Evolutionary conservation across 371 early-diverging fungal genomes (phyloP), one percentile per base, ranked within the genome.

Genomic region (Saksenaea vasiformis): DNA sequence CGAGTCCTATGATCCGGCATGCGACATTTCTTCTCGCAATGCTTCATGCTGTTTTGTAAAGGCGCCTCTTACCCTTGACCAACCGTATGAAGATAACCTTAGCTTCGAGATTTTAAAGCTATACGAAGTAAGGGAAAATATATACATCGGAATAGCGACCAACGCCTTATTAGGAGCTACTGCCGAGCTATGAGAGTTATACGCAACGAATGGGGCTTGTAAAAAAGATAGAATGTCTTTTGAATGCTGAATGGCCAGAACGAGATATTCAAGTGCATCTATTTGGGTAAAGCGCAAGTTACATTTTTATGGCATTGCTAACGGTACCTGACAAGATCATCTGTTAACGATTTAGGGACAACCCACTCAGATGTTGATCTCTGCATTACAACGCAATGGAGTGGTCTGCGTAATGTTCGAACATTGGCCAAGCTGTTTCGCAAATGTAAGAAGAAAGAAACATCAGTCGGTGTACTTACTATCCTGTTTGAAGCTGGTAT

Each of bases 351-450:
- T 62, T 56, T 86, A 31, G 83, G 84, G 3, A 84, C 81, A 4
- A 76, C 65, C 47, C 68, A 73, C 7, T 85, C 85, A n/a, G 88
- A 88, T 64, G 82, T 88, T 9, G 88, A 88, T 69, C 67, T 88
- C 4, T 86, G 88, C 62, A 76, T 88, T 59, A 79, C 83, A 47
- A 85, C 86, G 14, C 71, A 60, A 24, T 83, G 85, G 81, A 64
- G 74, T 51, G 79, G 80, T 17, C 68, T 83, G 27, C 75, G 74
- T 56, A 79, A 78, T 31, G 78, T 82, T 11, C 73, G 76, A 53
- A 71, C 73, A 47, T 47, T 85, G 31, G 85, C 82, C 15, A 76
- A 65, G 13, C 8, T 74, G 4, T 70, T 81, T 39, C 59, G 60
- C 22, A 76, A 74, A 67, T 59, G 79, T 73, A 71, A 72, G 51